phyloP scores from a whole-genome alignment of 345 rosid species.

The Trapa incisa region DNA sequence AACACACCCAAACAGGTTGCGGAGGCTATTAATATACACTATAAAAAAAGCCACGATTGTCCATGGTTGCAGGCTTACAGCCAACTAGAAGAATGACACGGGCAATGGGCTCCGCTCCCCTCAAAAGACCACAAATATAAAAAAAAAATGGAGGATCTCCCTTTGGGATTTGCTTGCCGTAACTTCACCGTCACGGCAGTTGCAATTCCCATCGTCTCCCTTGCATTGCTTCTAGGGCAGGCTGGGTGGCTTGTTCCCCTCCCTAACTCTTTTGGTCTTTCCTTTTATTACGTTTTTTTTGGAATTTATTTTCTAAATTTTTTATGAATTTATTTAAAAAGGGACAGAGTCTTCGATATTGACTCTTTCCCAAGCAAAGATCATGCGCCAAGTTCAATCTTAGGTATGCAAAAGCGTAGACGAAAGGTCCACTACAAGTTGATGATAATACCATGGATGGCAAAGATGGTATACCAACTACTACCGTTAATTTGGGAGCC shows the following conservation, averaged over 20 bases:
- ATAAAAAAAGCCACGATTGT: no score
- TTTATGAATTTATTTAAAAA: no score
- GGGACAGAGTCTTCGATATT: no score
- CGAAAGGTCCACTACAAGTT: no score
- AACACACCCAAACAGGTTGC: not conserved
- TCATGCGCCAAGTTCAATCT: no score
- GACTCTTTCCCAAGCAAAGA: no score
- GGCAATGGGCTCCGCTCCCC: not conserved
- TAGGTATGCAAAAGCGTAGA: no score
- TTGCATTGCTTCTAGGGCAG: not conserved
- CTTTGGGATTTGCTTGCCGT: slow-evolving; percentile 3
- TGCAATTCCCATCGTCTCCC: not conserved
- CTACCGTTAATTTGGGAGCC: no score
- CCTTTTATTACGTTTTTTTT: not conserved
- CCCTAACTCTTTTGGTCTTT: not conserved
- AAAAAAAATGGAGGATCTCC: not conserved
- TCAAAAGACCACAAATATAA: no score
- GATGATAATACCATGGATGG: no score
- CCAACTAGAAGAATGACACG: slow-evolving; percentile 7
- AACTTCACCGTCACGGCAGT: slow-evolving; percentile 13
- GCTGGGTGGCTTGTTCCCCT: not conserved
- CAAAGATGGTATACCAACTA: no score
- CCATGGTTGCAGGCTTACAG: not conserved
- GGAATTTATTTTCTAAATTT: no score
- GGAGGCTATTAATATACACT: not conserved